Percentiles rank a stretch among this genome's conserved stretches.
Evolutionary conservation across 768 basidiomycete species (phyloP).

Genomic region (Mycena alexandri): DNA sequence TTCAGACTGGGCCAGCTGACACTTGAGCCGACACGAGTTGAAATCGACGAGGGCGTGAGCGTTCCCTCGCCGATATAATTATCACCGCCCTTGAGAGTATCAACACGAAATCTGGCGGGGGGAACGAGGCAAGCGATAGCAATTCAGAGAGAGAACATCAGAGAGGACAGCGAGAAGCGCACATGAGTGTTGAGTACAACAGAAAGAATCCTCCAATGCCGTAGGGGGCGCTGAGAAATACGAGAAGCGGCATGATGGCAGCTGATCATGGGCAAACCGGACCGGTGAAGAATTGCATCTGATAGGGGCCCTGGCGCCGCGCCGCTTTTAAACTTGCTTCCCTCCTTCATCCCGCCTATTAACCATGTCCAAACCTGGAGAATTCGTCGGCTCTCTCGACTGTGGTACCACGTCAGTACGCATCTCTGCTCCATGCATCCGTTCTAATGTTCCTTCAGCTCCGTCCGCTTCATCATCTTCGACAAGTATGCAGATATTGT

Average conservation of each 20-base stretch:
- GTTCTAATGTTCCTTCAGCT: slow-evolving; percentile 58
- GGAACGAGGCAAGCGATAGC: background rate
- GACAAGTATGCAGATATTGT: slow-evolving; percentile 89
- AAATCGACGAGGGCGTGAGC: background rate
- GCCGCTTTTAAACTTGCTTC: background rate
- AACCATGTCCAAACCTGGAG: slow-evolving; percentile 66
- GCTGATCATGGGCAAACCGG: slow-evolving; percentile 11
- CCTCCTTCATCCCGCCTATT: slow-evolving; percentile 1
- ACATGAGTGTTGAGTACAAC: slow-evolving; percentile 5
- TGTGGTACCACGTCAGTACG: slow-evolving; percentile 91
- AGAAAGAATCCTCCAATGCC: background rate
- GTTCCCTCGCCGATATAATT: too few species aligned
- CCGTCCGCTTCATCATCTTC: slow-evolving; percentile 93
- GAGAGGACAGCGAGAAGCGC: background rate
- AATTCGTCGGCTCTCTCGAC: slow-evolving; percentile 93
- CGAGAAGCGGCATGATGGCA: slow-evolving; percentile 11
- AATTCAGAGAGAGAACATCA: slow-evolving; percentile 8
- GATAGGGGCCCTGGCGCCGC: slow-evolving; percentile 21
- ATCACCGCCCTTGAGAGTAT: too few species aligned
- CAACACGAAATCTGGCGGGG: background rate
- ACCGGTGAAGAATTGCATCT: slow-evolving; percentile 1
- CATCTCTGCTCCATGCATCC: background rate
- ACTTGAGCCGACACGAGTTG: background rate
- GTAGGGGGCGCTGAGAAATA: background rate
- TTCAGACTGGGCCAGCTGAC: slow-evolving; percentile 10